Evolutionary conservation across 1,139 yeast species (phyloP).

Genomic region (Kodamaea ohmeri): DNA sequence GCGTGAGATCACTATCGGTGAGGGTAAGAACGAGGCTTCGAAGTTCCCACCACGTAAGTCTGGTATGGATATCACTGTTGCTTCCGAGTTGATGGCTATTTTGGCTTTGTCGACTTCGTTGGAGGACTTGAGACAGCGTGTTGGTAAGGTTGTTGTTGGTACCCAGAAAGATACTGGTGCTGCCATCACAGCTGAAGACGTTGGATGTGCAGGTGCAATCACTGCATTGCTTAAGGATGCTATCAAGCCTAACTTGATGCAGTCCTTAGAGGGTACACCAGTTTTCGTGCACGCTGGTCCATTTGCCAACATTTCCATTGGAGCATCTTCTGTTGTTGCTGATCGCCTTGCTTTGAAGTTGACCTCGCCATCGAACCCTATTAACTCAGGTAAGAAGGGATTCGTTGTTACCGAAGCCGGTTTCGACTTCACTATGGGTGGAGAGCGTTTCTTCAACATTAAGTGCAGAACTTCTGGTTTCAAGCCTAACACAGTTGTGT

Average conservation of each 20-base stretch:
- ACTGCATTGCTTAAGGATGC: conserved; percentile 78
- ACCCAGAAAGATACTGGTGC: conserved; percentile 54
- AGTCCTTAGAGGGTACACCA: conserved; percentile 81
- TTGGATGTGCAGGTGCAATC: conserved; percentile 79
- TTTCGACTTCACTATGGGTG: conserved; percentile 86
- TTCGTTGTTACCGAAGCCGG: conserved; percentile 85
- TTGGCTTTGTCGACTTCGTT: conserved; percentile 67
- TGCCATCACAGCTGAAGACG: conserved; percentile 75
- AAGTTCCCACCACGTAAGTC: conserved; percentile 69
- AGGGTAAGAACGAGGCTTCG: conserved; percentile 66
- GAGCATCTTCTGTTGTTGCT: conserved; percentile 79
- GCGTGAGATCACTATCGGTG: conserved; percentile 71
- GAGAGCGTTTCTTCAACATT: conserved; percentile 78
- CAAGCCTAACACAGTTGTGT: conserved; percentile 68
- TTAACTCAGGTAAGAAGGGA: conserved; percentile 48
- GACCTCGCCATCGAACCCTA: conserved; percentile 47
- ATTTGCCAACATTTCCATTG: conserved; percentile 81
- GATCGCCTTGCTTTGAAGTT: conserved; percentile 71
- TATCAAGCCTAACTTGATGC: conserved; percentile 82
- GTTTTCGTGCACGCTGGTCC: conserved; percentile 87
- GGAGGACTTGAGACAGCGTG: conserved; percentile 65
- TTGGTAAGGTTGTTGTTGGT: conserved; percentile 71
- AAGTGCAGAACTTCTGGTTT: conserved; percentile 76
- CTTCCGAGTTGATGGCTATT: conserved; percentile 80
- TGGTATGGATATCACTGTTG: conserved; percentile 82